Evolutionary conservation across 2,329 filamentous ascomycete species (phyloP).

Genomic region (Aspergillus sp.): DNA sequence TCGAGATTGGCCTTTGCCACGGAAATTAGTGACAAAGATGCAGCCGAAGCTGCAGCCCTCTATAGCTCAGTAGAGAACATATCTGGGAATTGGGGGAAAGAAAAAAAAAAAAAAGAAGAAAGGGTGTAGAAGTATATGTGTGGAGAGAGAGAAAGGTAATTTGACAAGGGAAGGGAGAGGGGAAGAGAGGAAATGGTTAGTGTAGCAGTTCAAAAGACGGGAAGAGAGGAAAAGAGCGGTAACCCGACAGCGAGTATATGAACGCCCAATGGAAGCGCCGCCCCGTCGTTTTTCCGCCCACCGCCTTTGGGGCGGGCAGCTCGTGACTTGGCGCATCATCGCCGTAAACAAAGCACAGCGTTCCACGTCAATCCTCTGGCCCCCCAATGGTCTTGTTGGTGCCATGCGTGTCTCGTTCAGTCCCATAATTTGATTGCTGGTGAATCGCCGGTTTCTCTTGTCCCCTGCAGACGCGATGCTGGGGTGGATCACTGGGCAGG

Average conservation of each 20-base stretch:
- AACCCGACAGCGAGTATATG: background rate
- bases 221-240: conserved; percentile 22
- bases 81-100: conserved; percentile 14
- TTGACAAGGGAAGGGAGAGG: background rate
- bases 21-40: conserved; percentile 37
- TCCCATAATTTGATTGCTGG: conserved; percentile 12
- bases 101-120: conserved; percentile 6
- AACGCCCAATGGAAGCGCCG: conserved; percentile 5
- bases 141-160: background rate
- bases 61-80: conserved; percentile 37
- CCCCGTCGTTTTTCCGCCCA: conserved; percentile 27
- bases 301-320: conserved; percentile 17
- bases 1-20: conserved; percentile 32
- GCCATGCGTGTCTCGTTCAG: conserved; percentile 19
- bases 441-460: conserved; percentile 2
- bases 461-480: conserved; percentile 31
- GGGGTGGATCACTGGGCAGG: conserved; percentile 37
- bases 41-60: conserved; percentile 48
- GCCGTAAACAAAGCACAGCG: conserved; percentile 39
- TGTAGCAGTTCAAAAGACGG: background rate
- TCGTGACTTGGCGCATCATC: background rate
- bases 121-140: conserved; percentile 5
- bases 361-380: conserved; percentile 28
- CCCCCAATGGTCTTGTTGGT: conserved; percentile 20
- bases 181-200: background rate